Base-by-base conservation (phyloP, 305 asterid species). In the Fraxinus greggii region DNA sequence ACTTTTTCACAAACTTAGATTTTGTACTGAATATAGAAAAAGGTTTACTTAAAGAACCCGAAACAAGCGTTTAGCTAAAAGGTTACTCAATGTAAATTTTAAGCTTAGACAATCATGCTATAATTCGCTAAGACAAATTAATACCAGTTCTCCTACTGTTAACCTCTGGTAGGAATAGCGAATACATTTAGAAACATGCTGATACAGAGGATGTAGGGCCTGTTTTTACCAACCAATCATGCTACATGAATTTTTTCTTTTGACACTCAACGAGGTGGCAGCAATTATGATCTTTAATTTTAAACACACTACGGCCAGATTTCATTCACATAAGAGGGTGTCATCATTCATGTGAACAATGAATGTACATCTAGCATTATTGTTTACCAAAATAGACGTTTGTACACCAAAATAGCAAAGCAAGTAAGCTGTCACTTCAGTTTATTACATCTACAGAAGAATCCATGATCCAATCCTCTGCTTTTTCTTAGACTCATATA, bases 361-460 rank as follows among this genome's bases (percentile, higher is more conserved):
- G 9, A 35, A 35, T 35, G 9, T 35, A 35, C 40, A 7, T 35
- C 40, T 35, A 1, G 9, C 9, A 35, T 7, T 35, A 5, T 35
- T 35, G 9, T 35, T 35, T 35, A 7, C 81, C 9, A 23, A 4
- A 65, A 4, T 26, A 65, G 36, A 28, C 9, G 12, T 0, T 5
- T 2, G 5, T 26, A 12, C 21, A 24, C 35, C 35, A 65, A 28
- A 67, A 26, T 67, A 4, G 74, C 36, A 10, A 28, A 13, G 74
- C 36, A 28, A 35, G 35, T 67, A 54, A 72, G 70, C 63, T 78
- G 38, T 78, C 13, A 29, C 63, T 72, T 84, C 80, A 79, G 79
- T 80, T 40, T 73, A 65, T 51, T 72, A 79, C 23, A 48, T 40
- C 78, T 15, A 61, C 80, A 74, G 76, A 79, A 54, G 72, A 72